Evolutionary conservation across 176 grass and related monocot genomes (phyloP).

Genomic region (Avena insularis): DNA sequence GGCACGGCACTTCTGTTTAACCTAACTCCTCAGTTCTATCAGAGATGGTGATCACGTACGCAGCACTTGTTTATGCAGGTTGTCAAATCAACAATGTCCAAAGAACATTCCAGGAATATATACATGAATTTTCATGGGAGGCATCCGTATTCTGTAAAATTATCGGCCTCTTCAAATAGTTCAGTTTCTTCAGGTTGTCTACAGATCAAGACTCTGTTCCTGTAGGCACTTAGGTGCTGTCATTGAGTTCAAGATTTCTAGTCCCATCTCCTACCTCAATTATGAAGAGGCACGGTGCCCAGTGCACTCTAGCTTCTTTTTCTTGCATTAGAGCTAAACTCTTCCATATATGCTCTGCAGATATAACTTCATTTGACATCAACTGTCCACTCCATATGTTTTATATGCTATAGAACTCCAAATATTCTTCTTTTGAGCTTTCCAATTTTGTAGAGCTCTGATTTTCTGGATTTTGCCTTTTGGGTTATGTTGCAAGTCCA

Average conservation of each 20-base stretch:
- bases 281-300: background rate
- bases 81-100: background rate
- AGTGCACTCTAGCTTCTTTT: background rate
- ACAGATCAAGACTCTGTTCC: background rate
- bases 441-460: background rate
- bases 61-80: background rate
- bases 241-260: background rate
- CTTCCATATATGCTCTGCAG: background rate
- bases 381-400: slow-evolving; percentile 19
- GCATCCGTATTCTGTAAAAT: background rate
- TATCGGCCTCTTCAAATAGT: background rate
- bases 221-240: background rate
- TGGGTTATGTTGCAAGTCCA: background rate
- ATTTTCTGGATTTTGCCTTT: background rate
- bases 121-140: slow-evolving; percentile 1
- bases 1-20: background rate
- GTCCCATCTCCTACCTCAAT: slow-evolving; percentile 5
- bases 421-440: background rate
- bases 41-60: slow-evolving; percentile 16
- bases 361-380: slow-evolving; percentile 14
- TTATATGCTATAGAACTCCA: slow-evolving; percentile 7
- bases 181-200: slow-evolving; percentile 20
- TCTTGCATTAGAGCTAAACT: slow-evolving; percentile 12
- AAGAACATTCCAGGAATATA: slow-evolving; percentile 28
- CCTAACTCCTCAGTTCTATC: slow-evolving; percentile 15